phyloP scores from a whole-genome alignment of 768 basidiomycete species.

The Wakefieldia striispora region DNA sequence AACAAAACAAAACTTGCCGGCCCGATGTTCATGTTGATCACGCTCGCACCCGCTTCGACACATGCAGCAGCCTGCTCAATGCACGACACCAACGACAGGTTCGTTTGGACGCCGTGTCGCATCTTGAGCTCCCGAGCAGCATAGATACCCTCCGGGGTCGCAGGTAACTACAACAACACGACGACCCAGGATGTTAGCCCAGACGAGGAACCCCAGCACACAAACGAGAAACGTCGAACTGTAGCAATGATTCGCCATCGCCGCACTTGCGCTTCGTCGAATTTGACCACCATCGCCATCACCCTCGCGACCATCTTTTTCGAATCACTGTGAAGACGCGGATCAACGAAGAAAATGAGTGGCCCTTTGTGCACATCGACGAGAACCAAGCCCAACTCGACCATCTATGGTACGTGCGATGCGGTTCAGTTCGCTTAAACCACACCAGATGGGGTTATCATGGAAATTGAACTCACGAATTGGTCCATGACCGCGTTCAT shows the following conservation, averaged over 20 bases:
- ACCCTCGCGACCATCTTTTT: slow-evolving; percentile 43
- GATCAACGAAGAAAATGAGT: slow-evolving; percentile 52
- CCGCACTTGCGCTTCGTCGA: slow-evolving; percentile 39
- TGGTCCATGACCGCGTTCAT: slow-evolving; percentile 21
- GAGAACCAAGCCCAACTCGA: slow-evolving; percentile 47
- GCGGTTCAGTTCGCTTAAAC: not conserved
- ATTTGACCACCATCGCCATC: slow-evolving; percentile 37
- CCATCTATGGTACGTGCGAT: slow-evolving; percentile 36
- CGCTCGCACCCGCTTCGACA: slow-evolving; percentile 46
- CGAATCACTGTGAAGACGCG: slow-evolving; percentile 39
- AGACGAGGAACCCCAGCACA: not conserved
- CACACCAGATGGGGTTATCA: not conserved
- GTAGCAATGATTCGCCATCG: slow-evolving; percentile 46
- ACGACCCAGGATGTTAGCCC: not conserved
- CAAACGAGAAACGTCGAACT: slow-evolving; percentile 30
- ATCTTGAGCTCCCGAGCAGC: slow-evolving; percentile 44
- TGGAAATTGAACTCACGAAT: slow-evolving; percentile 29
- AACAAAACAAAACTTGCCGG: slow-evolving; percentile 38
- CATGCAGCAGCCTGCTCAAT: slow-evolving; percentile 58
- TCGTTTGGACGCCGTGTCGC: slow-evolving; percentile 43
- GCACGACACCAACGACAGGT: slow-evolving; percentile 51
- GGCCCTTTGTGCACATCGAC: slow-evolving; percentile 45
- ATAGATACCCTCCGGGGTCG: slow-evolving; percentile 51
- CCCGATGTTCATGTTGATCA: slow-evolving; percentile 49
- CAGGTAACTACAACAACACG: slow-evolving; percentile 44